Percentiles rank a stretch among this genome's conserved stretches.
These are phyloP conservation scores for Fusarium incarnatum DNA, from an alignment of 2,329 filamentous ascomycete species.

Conservation along the genomic window DNA sequence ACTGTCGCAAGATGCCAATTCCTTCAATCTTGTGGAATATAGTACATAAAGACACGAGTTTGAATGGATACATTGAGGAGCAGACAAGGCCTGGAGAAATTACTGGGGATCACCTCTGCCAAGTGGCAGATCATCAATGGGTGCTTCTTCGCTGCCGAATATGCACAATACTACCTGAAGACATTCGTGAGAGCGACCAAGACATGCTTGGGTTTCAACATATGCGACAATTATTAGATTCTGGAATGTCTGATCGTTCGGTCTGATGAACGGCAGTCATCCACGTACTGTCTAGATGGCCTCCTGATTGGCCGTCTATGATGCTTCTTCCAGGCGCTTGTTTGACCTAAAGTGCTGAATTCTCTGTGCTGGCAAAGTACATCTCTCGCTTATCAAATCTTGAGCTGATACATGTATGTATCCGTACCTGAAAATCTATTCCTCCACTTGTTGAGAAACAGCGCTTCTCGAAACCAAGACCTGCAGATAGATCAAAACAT, in stretches of 20 bases:
- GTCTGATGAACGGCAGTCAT: constrained; percentile 12
- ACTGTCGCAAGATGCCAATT: constrained; percentile 25
- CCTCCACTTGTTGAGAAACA: constrained; percentile 11
- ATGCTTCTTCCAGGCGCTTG: constrained; percentile 34
- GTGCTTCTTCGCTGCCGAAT: constrained; percentile 16
- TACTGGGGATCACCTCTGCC: constrained; percentile 36
- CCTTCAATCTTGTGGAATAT: constrained; percentile 8
- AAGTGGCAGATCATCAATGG: constrained; percentile 43
- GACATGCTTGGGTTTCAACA: neutral
- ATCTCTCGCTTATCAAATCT: neutral
- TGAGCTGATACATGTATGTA: constrained; percentile 11
- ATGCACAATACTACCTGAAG: constrained; percentile 8
- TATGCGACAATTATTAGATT: neutral
- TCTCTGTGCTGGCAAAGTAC: constrained; percentile 26
- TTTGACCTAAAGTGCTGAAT: constrained; percentile 27
- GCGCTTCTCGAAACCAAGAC: constrained; percentile 46
- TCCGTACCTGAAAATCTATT: constrained; percentile 31
- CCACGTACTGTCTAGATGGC: constrained; percentile 11
- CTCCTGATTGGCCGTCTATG: constrained; percentile 25
- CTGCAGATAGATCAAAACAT: constrained; percentile 30
- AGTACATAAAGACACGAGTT: neutral
- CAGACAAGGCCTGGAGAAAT: constrained; percentile 31
- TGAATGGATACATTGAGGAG: constrained; percentile 8
- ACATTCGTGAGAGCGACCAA: neutral
- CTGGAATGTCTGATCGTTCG: constrained; percentile 1